These are phyloP conservation scores for Wallacemonas collosoma DNA, from an alignment of 208 protist genomes.

Conservation along the genomic window DNA sequence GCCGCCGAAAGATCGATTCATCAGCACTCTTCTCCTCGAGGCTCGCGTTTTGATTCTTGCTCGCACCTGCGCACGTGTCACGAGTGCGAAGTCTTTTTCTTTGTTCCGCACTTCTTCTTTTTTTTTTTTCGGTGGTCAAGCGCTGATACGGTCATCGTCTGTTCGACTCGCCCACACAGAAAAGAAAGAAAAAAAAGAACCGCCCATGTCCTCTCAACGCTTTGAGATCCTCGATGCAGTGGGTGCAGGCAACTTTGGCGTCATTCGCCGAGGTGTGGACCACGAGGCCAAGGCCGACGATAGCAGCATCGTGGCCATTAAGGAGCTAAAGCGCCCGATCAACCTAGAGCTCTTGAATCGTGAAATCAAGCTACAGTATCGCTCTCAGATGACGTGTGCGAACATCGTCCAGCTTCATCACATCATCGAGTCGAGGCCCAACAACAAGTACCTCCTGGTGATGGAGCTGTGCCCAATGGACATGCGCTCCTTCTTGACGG, in stretches of 20 bases:
- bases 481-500: constrained; percentile 31
- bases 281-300: constrained; percentile 20
- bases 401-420: constrained; percentile 36
- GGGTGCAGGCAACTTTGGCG: constrained; percentile 39
- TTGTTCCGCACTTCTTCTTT: not conserved
- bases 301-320: constrained; percentile 28
- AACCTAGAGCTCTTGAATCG: constrained; percentile 35
- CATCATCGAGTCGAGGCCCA: constrained; percentile 31
- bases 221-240: constrained; percentile 38
- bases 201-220: constrained; percentile 10
- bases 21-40: not conserved
- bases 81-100: no score
- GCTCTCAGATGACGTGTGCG: constrained; percentile 19
- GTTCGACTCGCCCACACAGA: no score
- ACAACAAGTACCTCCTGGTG: constrained; percentile 29
- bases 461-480: constrained; percentile 49
- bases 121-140: not conserved
- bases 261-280: constrained; percentile 40
- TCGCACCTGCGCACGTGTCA: no score
- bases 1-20: no score
- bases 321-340: constrained; percentile 36
- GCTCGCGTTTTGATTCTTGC: not conserved
- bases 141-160: no score
- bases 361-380: constrained; percentile 36
- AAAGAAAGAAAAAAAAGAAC: not conserved